Evolutionary conservation across 1,284 basidiomycete genomes (phyloP).

Genomic region (Mycosarcoma mackinlayi): DNA sequence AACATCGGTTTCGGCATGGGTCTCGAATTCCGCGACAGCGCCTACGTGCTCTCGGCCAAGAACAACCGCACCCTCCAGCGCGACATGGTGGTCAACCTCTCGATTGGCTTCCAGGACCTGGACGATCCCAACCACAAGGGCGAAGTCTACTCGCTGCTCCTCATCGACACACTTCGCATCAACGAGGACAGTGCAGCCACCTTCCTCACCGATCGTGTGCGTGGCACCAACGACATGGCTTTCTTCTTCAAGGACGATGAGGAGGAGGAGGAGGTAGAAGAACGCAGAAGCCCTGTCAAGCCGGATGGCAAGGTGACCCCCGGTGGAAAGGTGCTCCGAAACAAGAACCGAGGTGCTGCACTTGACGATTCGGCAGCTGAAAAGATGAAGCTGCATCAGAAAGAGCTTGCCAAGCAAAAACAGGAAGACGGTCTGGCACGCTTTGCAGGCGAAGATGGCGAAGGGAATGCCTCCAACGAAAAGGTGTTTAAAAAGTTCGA

Average conservation of each 20-base stretch:
- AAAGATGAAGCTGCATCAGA: slow-evolving; percentile 89
- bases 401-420: slow-evolving; percentile 81
- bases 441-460: slow-evolving; percentile 75
- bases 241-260: slow-evolving; percentile 77
- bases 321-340: slow-evolving; percentile 64
- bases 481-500: slow-evolving; percentile 90
- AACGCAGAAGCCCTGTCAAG: slow-evolving; percentile 45
- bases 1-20: slow-evolving; percentile 82
- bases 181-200: slow-evolving; percentile 73
- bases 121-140: slow-evolving; percentile 74
- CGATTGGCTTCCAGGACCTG: slow-evolving; percentile 85
- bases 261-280: slow-evolving; percentile 49
- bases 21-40: slow-evolving; percentile 89
- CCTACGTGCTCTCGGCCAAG: slow-evolving; percentile 84
- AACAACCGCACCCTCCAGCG: slow-evolving; percentile 78
- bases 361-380: slow-evolving; percentile 77
- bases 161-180: slow-evolving; percentile 88
- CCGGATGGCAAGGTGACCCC: slow-evolving; percentile 52
- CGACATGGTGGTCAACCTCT: slow-evolving; percentile 87
- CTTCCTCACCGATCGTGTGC: slow-evolving; percentile 80
- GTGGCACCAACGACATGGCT: slow-evolving; percentile 78
- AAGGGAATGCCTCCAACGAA: slow-evolving; percentile 75
- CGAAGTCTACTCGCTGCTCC: slow-evolving; percentile 87
- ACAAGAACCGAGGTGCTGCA: slow-evolving; percentile 78
- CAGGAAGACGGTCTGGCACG: slow-evolving; percentile 85